Percentiles rank a stretch among this genome's conserved stretches.
These are phyloP conservation scores for Pelargonium citronellum DNA, from an alignment of 441 rosid species.

Conservation along the genomic window DNA sequence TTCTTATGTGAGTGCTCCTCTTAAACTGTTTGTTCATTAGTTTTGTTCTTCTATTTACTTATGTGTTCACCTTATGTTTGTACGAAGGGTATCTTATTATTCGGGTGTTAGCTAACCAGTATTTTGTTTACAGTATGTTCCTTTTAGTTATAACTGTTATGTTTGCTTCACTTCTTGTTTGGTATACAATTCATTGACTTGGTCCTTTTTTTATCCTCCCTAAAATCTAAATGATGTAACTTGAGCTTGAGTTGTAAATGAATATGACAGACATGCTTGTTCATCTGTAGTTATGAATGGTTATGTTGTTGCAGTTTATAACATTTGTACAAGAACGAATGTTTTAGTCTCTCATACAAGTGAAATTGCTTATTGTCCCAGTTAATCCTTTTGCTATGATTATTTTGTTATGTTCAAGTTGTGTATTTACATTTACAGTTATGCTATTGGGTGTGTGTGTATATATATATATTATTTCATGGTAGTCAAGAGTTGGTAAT, in stretches of 20 bases:
- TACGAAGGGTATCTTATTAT: neutral
- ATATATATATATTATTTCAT: no score
- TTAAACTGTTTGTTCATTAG: slow-evolving; percentile 8
- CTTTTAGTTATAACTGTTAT: neutral
- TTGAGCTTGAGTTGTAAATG: no score
- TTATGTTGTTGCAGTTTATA: no score
- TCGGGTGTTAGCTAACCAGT: neutral
- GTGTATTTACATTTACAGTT: no score
- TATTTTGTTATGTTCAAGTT: no score
- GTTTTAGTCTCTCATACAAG: neutral
- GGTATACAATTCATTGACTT: neutral
- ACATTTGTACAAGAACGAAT: no score
- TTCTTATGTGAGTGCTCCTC: slow-evolving; percentile 58
- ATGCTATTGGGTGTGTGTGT: no score
- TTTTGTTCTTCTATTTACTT: neutral
- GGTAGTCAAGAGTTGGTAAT: no score
- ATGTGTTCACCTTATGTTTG: neutral
- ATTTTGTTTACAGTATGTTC: neutral
- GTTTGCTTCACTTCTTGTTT: neutral
- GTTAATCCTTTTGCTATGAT: no score
- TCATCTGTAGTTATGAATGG: no score
- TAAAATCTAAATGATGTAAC: no score
- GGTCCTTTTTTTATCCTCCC: neutral
- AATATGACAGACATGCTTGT: no score
- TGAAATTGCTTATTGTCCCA: neutral